A percentile compares a stretch with the other conserved stretches of the same genome.
phyloP scores from a whole-genome alignment of 192 early-diverging fungal genomes.

The Thoreauomyces humboldtii region DNA sequence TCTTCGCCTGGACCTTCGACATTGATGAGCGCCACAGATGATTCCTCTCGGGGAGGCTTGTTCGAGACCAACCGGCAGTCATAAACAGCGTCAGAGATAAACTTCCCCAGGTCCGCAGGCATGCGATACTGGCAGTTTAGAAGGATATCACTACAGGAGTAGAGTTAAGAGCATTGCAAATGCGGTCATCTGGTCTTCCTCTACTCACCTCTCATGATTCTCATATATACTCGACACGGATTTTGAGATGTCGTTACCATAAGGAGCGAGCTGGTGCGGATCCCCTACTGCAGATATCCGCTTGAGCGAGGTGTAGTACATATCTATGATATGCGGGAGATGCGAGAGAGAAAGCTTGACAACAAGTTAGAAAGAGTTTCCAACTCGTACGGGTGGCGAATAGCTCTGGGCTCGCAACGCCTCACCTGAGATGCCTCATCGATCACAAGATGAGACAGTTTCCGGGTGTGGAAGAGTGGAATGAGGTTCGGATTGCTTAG shows the following conservation, averaged over 20 bases:
- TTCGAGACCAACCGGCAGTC: neutral
- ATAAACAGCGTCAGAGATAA: neutral
- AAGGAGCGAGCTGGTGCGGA: neutral
- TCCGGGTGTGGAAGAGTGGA: neutral
- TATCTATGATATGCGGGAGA: neutral
- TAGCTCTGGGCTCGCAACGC: no score
- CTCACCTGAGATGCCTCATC: conserved; percentile 4
- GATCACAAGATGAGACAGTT: neutral
- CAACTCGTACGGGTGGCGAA: no score
- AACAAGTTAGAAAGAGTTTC: no score
- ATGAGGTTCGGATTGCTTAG: neutral
- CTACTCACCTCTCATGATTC: no score
- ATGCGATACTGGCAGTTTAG: neutral
- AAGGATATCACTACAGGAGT: neutral
- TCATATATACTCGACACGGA: neutral
- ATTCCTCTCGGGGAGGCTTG: neutral
- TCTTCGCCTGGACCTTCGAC: neutral
- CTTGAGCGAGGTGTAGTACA: neutral
- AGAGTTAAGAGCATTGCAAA: no score
- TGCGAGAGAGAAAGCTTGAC: neutral
- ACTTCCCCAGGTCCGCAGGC: neutral
- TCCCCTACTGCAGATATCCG: neutral
- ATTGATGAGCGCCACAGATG: neutral
- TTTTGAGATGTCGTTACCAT: neutral
- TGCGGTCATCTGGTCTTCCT: no score